Percentiles rank a stretch among this genome's conserved stretches.
Evolutionary conservation across 2,329 filamentous ascomycete species (phyloP).

Genomic region (Neonectria ditissima): DNA sequence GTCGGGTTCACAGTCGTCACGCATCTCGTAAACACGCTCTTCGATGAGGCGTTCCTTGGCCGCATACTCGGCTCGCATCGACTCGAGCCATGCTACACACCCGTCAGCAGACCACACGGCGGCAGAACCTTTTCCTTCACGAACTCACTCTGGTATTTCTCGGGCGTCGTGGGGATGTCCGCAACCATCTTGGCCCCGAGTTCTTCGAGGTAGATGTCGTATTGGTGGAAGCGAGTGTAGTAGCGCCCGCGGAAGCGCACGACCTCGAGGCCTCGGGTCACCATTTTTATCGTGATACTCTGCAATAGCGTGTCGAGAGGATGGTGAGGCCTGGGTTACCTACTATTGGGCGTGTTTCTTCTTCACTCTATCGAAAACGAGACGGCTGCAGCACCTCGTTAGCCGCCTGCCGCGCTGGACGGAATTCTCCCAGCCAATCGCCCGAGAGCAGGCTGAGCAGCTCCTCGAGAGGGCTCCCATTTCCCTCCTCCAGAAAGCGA

Average conservation of each 20-base stretch:
- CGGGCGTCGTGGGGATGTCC: constrained; percentile 14
- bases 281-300: constrained; percentile 12
- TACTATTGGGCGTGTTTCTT: no score
- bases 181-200: constrained; percentile 18
- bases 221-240: constrained; percentile 18
- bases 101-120: not conserved
- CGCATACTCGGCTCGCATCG: constrained; percentile 14
- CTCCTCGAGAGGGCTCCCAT: no score
- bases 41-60: constrained; percentile 17
- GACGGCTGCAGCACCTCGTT: no score
- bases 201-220: constrained; percentile 21
- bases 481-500: no score
- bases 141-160: constrained; percentile 21
- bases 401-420: no score
- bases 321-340: no score
- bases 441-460: no score
- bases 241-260: constrained; percentile 30
- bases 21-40: constrained; percentile 13
- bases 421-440: no score
- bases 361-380: no score
- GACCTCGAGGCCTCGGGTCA: constrained; percentile 28
- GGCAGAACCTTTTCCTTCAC: not conserved
- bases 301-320: no score
- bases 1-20: constrained; percentile 5
- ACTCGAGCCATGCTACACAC: constrained; percentile 25